Evolutionary conservation across 164 flowering plant genomes (phyloP), one percentile per base, ranked within the genome.

Genomic region (Kingdonia uniflora): DNA sequence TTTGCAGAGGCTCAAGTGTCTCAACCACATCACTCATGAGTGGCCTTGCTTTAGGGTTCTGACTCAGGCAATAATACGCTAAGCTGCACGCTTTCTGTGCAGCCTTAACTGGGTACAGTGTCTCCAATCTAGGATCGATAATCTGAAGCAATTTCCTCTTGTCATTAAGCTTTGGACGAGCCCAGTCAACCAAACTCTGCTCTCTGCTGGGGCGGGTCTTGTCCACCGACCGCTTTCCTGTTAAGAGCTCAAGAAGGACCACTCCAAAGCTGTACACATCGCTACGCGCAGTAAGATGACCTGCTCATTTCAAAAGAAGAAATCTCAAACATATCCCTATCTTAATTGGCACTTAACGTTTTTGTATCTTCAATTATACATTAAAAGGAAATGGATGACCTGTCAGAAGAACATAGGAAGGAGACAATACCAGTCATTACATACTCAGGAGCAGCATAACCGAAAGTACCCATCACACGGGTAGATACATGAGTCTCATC

Each of bases 211-310:
- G 94, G 42, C 95, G 81, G 1, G 94, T 82, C 74, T 85, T 92
- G 72, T 92, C 96, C 52, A 92, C 87, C 2, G 98, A 85, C 58
- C 69, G 81, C 64, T 91, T 73, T 25, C 96, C 98, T 0, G 96
- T 87, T 64, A 91, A 70, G 19, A 91, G 77, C 76, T 91, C 97
- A 24, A 91, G 72, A 47, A 91, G 97, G 51, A 91, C 96, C 20
- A 90, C 97, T 15, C 96, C 97, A 59, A 91, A 91, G 75, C 97
- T 91, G 75, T 87, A 85, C 45, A 91, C 95, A 65, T 91, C 97
- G 52, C 97, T 91, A 68, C 84, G 75, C 24, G 96, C 95, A 41
- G 98, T 92, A 49, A 92, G 72, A 63, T 92, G 98, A 43, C 96
- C 98, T 87, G 84, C 33, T 52, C 58, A 64, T 53, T 47, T 53